A percentile compares a stretch with the other conserved stretches of the same genome.
Conservation (phyloP, 257 asterid genomes). For the Scutellaria galericulata region DNA sequence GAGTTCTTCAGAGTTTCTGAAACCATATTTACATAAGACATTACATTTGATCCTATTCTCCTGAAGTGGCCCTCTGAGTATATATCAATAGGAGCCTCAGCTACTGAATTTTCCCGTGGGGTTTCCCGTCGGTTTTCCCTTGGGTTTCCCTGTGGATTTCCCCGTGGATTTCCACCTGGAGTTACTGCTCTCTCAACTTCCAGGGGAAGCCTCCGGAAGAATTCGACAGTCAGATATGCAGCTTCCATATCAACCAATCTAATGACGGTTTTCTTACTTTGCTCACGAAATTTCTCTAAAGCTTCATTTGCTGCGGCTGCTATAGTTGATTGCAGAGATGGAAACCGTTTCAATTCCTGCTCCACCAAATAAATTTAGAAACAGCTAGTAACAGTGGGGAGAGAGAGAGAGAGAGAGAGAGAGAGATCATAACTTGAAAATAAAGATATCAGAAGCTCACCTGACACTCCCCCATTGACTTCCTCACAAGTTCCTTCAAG, state of each 20-base stretch:
- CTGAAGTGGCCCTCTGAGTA: constrained; percentile 79
- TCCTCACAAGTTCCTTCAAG: constrained; percentile 90
- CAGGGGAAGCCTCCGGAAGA: constrained; percentile 89
- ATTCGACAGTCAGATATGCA: constrained; percentile 83
- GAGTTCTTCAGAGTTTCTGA: constrained; percentile 71
- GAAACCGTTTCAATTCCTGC: constrained; percentile 90
- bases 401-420: constrained; percentile 12
- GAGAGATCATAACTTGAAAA: not conserved
- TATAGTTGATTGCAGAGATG: constrained; percentile 75
- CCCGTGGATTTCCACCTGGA: constrained; percentile 51
- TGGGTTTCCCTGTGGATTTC: constrained; percentile 28
- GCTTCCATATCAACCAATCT: constrained; percentile 94
- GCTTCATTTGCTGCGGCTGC: constrained; percentile 83
- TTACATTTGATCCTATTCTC: constrained; percentile 87
- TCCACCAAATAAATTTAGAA: constrained; percentile 30
- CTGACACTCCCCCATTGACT: constrained; percentile 88
- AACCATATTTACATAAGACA: constrained; percentile 75
- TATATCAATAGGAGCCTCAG: constrained; percentile 59
- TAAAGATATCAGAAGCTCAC: constrained; percentile 42
- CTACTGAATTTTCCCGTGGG: constrained; percentile 46
- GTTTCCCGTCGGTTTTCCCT: constrained; percentile 30
- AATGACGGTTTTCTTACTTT: constrained; percentile 72
- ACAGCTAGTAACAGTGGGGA: not conserved
- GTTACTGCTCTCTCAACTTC: constrained; percentile 74
- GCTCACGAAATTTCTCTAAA: constrained; percentile 80